These are phyloP conservation scores for Schizothecium vesticola DNA, from an alignment of 495 filamentous ascomycete species.

Conservation along the genomic window DNA sequence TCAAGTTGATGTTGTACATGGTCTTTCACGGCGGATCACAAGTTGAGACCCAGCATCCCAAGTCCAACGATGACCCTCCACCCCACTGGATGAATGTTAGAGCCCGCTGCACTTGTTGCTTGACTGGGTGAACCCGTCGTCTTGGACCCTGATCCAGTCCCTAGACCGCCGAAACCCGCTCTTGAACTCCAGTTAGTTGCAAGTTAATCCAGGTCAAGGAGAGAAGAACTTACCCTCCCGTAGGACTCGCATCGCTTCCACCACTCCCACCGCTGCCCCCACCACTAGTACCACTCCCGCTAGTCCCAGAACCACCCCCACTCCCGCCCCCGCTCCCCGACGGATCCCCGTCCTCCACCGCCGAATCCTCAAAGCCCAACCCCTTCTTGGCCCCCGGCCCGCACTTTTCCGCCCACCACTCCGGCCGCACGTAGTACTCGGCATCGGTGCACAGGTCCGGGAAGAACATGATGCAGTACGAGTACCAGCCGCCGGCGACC, in stretches of 20 bases:
- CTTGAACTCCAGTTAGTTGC: not conserved
- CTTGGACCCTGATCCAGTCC: not conserved
- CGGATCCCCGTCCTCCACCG: not conserved
- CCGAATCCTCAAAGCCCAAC: not conserved
- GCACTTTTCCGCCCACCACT: not conserved
- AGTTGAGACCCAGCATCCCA: constrained; percentile 2
- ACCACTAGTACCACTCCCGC: not conserved
- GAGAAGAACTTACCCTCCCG: not conserved
- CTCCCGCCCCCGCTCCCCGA: not conserved
- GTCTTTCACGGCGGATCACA: not conserved
- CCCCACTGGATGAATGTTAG: not conserved
- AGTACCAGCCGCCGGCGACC: not conserved
- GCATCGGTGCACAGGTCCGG: constrained; percentile 4
- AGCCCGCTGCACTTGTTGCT: not conserved
- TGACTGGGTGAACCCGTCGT: not conserved
- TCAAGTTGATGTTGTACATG: not conserved
- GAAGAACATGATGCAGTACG: constrained; percentile 6
- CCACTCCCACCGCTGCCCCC: too few species aligned
- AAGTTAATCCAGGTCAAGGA: not conserved
- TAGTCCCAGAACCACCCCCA: not conserved
- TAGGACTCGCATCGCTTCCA: not conserved
- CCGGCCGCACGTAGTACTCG: not conserved
- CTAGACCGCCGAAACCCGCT: not conserved
- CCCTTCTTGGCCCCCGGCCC: not conserved
- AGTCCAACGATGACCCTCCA: constrained; percentile 2